A percentile compares a stretch with the other conserved stretches of the same genome.
Evolutionary conservation across 306 rosid species (phyloP).

Genomic region (Cucumis hystrix): DNA sequence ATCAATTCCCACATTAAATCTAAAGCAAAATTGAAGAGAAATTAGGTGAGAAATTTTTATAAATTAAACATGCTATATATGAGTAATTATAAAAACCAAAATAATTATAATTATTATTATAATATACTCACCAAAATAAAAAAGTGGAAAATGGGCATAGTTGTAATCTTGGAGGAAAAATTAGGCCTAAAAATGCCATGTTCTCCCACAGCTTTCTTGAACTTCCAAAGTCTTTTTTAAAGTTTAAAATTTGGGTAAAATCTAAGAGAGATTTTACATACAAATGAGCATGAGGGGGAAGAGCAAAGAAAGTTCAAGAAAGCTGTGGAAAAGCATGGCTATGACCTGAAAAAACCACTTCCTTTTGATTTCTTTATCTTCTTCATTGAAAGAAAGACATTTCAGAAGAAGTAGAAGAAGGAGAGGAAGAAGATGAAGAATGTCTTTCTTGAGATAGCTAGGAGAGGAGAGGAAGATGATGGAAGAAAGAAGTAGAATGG

Average conservation of each 20-base stretch:
- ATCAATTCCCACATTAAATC: not conserved
- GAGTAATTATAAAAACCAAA: too few relatives aligned
- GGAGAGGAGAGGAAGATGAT: not conserved
- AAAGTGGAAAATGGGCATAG: not conserved
- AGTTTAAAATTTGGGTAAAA: too few relatives aligned
- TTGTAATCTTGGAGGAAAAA: not conserved
- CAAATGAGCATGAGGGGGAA: not conserved
- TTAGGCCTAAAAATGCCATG: conserved; percentile 11
- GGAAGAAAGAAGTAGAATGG: not conserved
- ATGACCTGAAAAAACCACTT: not conserved
- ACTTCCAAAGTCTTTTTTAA: not conserved
- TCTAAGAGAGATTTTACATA: not conserved
- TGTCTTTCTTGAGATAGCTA: not conserved
- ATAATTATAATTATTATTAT: too few relatives aligned
- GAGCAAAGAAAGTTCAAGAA: conserved; percentile 21
- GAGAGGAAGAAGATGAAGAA: not conserved
- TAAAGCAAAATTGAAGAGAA: not conserved
- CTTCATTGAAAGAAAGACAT: not conserved
- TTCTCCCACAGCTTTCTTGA: conserved; percentile 25
- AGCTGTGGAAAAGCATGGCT: conserved; percentile 30
- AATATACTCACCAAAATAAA: not conserved
- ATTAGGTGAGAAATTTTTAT: too few relatives aligned
- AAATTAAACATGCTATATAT: too few relatives aligned
- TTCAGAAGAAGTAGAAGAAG: not conserved
- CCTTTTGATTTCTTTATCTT: not conserved